Base-by-base conservation (phyloP, 2,329 filamentous ascomycete genomes). In the Botryotinia convoluta region DNA sequence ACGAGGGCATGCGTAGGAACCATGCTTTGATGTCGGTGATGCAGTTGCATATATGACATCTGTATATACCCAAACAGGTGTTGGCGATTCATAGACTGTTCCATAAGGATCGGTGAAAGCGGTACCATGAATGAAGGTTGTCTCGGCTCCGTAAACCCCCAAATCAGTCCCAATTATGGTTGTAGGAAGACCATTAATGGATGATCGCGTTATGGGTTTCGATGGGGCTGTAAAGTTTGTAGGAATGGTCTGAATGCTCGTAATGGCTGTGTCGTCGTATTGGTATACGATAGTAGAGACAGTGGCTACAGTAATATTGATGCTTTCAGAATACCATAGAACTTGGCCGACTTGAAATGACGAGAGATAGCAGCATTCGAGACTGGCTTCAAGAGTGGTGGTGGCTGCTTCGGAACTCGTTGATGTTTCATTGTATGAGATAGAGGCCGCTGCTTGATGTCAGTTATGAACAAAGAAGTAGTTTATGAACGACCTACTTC, bases 41-140 rank as follows among this genome's bases (percentile, higher is more conserved):
- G 48, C 32, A 44, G 70, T 72, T 20, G 35, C 59, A 42, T 73
- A 71, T 26, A 72, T 39, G 3, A 74, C 62, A 22, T 71, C 54
- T 51, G 65, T 45, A 44, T 73, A 76, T 9, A 70, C 32, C 70
- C 74, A 75, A 4, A 76, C 71, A 29, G 74, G 74, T 22, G 75
- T 76, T 3, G 75, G 75, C 4, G 75, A 76, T 26, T 64, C 44
- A 45, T 74, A 71, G 16, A 75, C 68, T 26, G 61, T 42, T 32
- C 74, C 75, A 71, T 76, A 76, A 5, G 74, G 74, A 69, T 76
- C 75, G 10, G 74, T 76, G n/a, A 73, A 74, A n/a, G 67, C 72
- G 9, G 74, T 76, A 35, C 74, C 75, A n/a, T 37, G 54, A 22
- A 74, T 62, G 20, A 76, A 51, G 9, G 64, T 72, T 37, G 70